Evolutionary conservation across 768 basidiomycete genomes (phyloP).

Genomic region (Rhodosporidiobolus odoratus): DNA sequence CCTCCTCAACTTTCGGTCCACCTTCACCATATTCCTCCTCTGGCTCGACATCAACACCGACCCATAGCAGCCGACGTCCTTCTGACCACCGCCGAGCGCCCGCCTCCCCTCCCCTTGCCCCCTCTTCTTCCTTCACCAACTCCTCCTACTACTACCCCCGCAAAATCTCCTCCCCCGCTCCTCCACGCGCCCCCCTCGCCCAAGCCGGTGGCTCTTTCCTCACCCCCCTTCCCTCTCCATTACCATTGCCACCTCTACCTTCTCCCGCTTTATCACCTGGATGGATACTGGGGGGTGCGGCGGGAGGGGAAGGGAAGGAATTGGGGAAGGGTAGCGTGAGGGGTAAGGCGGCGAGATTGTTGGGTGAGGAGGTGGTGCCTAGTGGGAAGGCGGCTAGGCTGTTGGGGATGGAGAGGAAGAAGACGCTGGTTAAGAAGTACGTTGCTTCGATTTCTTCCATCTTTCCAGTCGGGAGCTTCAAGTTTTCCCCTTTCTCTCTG

Average conservation of each 20-base stretch:
- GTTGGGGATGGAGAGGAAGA: constrained; percentile 25
- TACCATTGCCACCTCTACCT: neutral
- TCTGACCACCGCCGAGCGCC: too few relatives aligned
- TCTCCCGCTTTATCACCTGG: neutral
- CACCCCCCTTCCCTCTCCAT: neutral
- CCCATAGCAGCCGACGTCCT: too few relatives aligned
- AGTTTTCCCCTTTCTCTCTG: neutral
- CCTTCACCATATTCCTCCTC: neutral
- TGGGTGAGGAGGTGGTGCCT: constrained; percentile 27
- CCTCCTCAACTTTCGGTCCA: neutral
- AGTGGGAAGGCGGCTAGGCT: constrained; percentile 28
- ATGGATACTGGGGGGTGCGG: too few relatives aligned
- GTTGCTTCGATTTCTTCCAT: neutral
- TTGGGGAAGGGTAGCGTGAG: neutral
- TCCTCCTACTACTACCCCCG: neutral
- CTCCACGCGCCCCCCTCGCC: neutral
- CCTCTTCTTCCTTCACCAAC: neutral
- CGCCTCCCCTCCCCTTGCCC: neutral
- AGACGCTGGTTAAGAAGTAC: constrained; percentile 18
- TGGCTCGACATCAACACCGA: too few relatives aligned
- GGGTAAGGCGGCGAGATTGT: constrained; percentile 24
- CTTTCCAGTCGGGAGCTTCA: neutral
- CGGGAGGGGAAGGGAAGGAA: neutral
- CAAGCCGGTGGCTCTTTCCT: neutral
- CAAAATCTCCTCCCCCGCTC: neutral